Percentiles rank a stretch among this genome's conserved stretches.
These are phyloP conservation scores for Vanrija sp. DNA, from an alignment of 1,284 basidiomycete species.

Conservation along the genomic window DNA sequence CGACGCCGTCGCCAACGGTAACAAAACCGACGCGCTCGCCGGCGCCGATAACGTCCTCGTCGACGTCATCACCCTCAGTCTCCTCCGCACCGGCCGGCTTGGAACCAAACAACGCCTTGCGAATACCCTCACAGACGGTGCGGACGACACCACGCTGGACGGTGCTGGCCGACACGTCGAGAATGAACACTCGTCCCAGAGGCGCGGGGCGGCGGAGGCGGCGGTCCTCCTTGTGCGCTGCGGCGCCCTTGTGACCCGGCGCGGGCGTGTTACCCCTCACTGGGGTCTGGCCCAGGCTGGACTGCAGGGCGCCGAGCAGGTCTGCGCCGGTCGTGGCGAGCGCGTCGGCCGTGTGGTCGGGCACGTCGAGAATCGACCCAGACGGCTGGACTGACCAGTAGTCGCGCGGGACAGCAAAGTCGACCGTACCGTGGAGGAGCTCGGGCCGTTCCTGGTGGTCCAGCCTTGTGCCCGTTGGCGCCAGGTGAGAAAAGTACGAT, in stretches of 20 bases:
- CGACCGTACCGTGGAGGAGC: conserved; percentile 84
- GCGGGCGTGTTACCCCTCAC: conserved; percentile 47
- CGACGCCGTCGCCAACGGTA: conserved; percentile 76
- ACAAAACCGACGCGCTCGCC: conserved; percentile 66
- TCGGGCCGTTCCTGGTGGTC: conserved; percentile 84
- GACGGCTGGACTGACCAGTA: conserved; percentile 74
- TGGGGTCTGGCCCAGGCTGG: conserved; percentile 33
- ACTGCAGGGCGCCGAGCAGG: conserved; percentile 41
- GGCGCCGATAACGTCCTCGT: conserved; percentile 46
- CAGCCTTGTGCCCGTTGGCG: conserved; percentile 72
- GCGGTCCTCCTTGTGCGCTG: conserved; percentile 29
- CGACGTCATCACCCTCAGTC: conserved; percentile 45
- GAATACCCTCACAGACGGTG: conserved; percentile 64
- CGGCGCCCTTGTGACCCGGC: conserved; percentile 26
- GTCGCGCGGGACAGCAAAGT: conserved; percentile 77
- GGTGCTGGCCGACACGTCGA: conserved; percentile 78
- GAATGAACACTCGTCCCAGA: conserved; percentile 77
- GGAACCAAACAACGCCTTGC: conserved; percentile 66
- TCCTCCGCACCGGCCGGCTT: conserved; percentile 45
- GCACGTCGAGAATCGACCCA: conserved; percentile 53
- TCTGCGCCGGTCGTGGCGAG: conserved; percentile 43
- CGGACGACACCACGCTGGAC: conserved; percentile 70
- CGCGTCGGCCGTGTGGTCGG: conserved; percentile 55
- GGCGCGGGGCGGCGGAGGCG: conserved; percentile 59
- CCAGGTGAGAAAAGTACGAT: conserved; percentile 83